A percentile compares a stretch with the other conserved stretches of the same genome.
Evolutionary conservation across 495 filamentous ascomycete genomes (phyloP).

Genomic region (Neurospora sp.): DNA sequence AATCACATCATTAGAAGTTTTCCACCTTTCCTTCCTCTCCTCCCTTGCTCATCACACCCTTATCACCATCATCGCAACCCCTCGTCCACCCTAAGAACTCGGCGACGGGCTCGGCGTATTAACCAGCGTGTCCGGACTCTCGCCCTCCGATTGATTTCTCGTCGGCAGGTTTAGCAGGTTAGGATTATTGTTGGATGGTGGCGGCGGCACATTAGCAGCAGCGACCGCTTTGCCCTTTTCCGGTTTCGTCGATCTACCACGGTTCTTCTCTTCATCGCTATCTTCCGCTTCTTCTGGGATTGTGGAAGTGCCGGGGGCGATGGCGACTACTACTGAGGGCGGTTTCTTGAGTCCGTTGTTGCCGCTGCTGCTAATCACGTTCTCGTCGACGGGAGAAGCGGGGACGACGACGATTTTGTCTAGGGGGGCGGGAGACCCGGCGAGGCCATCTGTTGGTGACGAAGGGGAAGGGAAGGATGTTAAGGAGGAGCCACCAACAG

Average conservation of each 20-base stretch:
- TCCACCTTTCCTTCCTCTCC: neutral
- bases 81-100: neutral
- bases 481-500: neutral
- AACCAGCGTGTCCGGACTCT: constrained; percentile 21
- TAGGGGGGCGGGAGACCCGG: neutral
- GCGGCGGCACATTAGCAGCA: neutral
- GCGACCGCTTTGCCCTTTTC: constrained; percentile 7
- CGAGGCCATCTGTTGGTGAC: neutral
- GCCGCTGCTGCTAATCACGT: neutral
- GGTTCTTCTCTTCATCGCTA: neutral
- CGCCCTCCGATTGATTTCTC: constrained; percentile 8
- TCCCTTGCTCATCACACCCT: neutral
- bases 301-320: neutral
- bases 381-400: neutral
- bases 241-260: constrained; percentile 1
- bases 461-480: neutral
- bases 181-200: neutral
- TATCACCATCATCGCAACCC: neutral
- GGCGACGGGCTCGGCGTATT: constrained; percentile 1
- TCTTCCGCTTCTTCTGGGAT: neutral
- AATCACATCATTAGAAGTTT: neutral
- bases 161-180: neutral
- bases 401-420: neutral
- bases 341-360: neutral
- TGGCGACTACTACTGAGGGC: neutral